Evolutionary conservation across 371 early-diverging fungal species (phyloP).

Genomic region (Cokeromyces recurvatus): DNA sequence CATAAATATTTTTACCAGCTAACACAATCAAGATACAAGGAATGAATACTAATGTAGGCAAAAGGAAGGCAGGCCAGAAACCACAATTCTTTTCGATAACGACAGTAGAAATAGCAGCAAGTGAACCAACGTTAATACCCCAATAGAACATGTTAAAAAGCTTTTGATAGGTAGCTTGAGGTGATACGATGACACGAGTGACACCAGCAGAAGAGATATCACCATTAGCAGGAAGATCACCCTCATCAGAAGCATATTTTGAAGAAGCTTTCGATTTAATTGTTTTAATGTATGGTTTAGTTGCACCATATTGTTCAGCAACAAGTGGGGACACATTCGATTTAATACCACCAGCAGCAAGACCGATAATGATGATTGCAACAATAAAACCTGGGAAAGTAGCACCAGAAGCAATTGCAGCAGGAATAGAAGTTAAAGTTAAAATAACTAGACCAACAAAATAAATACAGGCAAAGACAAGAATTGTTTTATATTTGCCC

Average conservation of each 20-base stretch:
- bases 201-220: conserved; percentile 7
- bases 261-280: conserved; percentile 38
- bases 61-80: conserved; percentile 66
- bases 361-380: conserved; percentile 67
- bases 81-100: conserved; percentile 53
- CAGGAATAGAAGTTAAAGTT: conserved; percentile 56
- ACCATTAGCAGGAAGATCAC: conserved; percentile 17
- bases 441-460: conserved; percentile 65
- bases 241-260: conserved; percentile 33
- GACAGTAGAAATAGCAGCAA: neutral
- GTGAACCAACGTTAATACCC: conserved; percentile 69
- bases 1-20: conserved; percentile 55
- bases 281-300: conserved; percentile 27
- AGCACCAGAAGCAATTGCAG: conserved; percentile 48
- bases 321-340: conserved; percentile 43
- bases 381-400: conserved; percentile 65
- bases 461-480: conserved; percentile 64
- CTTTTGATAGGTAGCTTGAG: conserved; percentile 48
- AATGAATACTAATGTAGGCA: conserved; percentile 67
- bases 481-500: conserved; percentile 82
- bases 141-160: conserved; percentile 69
- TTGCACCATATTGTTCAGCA: conserved; percentile 39
- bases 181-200: conserved; percentile 41
- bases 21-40: conserved; percentile 57
- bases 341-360: conserved; percentile 53